Evolutionary conservation across 148 eudicot species (phyloP).

Genomic region (Diospyros lotus): DNA sequence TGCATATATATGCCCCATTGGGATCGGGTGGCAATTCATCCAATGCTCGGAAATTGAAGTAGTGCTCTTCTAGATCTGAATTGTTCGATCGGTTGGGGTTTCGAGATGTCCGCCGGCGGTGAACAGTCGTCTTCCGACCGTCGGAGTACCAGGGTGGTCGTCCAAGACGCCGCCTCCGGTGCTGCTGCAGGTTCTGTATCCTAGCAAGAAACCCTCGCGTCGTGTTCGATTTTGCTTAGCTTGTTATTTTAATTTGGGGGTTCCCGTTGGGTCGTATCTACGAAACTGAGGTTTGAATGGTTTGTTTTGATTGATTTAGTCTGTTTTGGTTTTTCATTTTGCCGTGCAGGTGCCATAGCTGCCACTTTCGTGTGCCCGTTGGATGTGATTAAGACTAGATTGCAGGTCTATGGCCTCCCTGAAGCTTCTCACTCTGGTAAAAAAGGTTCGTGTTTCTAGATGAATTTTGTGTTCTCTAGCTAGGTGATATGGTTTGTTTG

Average conservation of each 20-base stretch:
- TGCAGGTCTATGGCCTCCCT: slow-evolving; percentile 79
- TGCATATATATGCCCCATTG: slow-evolving; percentile 2
- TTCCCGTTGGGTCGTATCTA: no score
- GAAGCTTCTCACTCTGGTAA: slow-evolving; percentile 32
- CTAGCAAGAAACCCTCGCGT: neutral
- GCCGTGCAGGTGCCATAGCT: slow-evolving; percentile 70
- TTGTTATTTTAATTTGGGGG: neutral
- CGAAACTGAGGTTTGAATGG: no score
- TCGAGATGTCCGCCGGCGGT: slow-evolving; percentile 24
- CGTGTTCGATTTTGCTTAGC: neutral
- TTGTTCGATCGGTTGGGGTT: neutral
- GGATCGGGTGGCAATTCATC: neutral
- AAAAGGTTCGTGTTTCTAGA: slow-evolving; percentile 37
- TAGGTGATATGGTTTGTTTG: neutral
- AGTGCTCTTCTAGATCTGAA: neutral
- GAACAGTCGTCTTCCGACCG: slow-evolving; percentile 26
- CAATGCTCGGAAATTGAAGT: neutral
- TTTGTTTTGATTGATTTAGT: neutral
- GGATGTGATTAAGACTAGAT: slow-evolving; percentile 88
- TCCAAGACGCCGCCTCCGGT: slow-evolving; percentile 69
- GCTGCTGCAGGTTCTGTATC: slow-evolving; percentile 57
- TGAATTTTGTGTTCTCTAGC: neutral
- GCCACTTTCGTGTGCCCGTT: slow-evolving; percentile 85
- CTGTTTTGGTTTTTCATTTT: neutral
- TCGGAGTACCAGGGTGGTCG: slow-evolving; percentile 33